Evolutionary conservation across 208 protist genomes (phyloP), one percentile per base, ranked within the genome.

Genomic region (Crithidia brevicula): DNA sequence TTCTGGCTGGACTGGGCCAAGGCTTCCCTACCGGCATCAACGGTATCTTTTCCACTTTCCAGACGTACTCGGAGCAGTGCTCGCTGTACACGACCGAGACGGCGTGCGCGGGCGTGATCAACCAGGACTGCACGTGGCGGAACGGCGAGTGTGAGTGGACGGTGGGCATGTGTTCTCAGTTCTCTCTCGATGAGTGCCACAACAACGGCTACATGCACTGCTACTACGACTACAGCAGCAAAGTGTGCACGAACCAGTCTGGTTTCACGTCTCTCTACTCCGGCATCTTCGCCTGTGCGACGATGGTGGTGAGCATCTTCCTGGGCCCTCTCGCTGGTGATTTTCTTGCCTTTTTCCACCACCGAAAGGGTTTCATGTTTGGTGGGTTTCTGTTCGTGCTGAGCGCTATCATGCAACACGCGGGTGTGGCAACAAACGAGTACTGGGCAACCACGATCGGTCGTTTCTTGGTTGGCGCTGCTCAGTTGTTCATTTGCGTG

Each of bases 381-480:
- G 52, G 78, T 31, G 83, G 86, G 31, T 70, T 92, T 27, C 47
- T 89, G 20, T 45, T 61, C 51, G 13, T 87, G 62, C 46, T 91
- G 16, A 71, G 62, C 53, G 83, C 82, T 28, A 52, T 91, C 13
- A 56, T 89, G 68, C 80, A 83, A 51, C 82, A 91, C 72, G 68
- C 82, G 10, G 67, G 80, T 42, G 52, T 67, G 1, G 71, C 51
- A 31, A 67, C 28, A 18, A 53, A 85, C 73, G 40, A 86, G 68
- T 95, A 88, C 72, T 88, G 78, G 73, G 71, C 86, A 28, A 73
- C 89, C 7, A 67, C 60, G 60, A 74, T 85, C 46, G 84, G 72
- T 20, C 88, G 91, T 28, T 54, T 94, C 15, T 63, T 93, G 31
- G 74, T 88, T 56, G 91, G 91, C 72, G 15, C 88, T 3, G 53